Conservation (phyloP, 257 asterid species). For the Solanum chiquidenum region DNA sequence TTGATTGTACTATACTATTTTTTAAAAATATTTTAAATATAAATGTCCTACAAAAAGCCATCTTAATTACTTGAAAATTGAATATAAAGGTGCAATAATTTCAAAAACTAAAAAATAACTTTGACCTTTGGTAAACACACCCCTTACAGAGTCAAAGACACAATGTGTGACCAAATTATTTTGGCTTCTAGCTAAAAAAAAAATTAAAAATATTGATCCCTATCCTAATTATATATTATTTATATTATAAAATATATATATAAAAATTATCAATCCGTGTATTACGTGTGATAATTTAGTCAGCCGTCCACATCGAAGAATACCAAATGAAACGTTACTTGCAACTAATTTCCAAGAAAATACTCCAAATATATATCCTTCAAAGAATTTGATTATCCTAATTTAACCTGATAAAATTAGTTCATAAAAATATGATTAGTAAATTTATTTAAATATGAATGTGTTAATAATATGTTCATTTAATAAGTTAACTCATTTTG, state of each 20-base stretch:
- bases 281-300: not conserved
- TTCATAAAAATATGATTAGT: not conserved
- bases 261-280: not conserved
- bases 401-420: not conserved
- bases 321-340: not conserved
- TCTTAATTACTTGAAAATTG: no score
- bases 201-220: not conserved
- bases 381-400: not conserved
- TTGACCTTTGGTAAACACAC: not conserved
- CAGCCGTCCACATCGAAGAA: not conserved
- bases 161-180: not conserved
- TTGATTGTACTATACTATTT: no score
- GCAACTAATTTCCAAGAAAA: not conserved
- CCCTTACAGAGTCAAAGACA: not conserved
- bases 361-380: not conserved
- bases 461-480: not conserved
- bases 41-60: no score
- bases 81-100: not conserved
- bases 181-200: not conserved
- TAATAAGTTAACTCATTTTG: not conserved
- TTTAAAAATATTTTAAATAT: no score
- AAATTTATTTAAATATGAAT: accelerated
- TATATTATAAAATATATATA: no score
- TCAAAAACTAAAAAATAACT: not conserved
- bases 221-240: no score